These are phyloP conservation scores for Macadamia tetraphylla DNA, from an alignment of 164 flowering plant species.

Conservation along the genomic window DNA sequence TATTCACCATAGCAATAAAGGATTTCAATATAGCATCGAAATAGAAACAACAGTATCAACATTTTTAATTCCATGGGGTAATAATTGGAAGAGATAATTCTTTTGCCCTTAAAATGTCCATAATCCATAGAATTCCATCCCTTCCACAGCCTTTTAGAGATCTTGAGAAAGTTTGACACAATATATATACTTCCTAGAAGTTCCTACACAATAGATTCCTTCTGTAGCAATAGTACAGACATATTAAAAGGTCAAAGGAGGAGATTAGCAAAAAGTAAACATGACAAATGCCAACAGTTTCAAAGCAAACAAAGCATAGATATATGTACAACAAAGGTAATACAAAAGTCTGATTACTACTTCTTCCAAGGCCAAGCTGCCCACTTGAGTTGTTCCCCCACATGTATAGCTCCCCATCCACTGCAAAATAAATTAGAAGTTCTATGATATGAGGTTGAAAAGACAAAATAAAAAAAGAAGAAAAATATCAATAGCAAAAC, in stretches of 20 bases:
- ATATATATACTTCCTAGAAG: too few relatives aligned
- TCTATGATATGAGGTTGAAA: background rate
- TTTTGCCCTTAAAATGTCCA: too few relatives aligned
- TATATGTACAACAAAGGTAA: slow-evolving; percentile 1
- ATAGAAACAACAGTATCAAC: too few relatives aligned
- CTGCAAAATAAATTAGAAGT: slow-evolving; percentile 27
- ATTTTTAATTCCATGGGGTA: too few relatives aligned
- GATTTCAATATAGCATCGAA: too few relatives aligned
- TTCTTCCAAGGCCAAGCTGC: slow-evolving; percentile 97
- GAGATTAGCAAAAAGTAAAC: background rate
- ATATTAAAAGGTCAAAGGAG: background rate
- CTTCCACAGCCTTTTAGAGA: too few relatives aligned
- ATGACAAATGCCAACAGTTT: background rate
- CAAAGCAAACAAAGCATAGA: background rate
- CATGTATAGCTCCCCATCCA: slow-evolving; percentile 85
- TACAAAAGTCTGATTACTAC: slow-evolving; percentile 27
- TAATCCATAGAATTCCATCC: too few relatives aligned
- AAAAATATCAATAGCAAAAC: background rate
- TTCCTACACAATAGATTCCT: too few relatives aligned
- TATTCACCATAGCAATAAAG: too few relatives aligned
- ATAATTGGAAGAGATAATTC: too few relatives aligned
- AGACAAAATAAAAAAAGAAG: background rate
- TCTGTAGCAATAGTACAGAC: background rate
- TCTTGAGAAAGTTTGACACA: too few relatives aligned
- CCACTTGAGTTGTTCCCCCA: slow-evolving; percentile 94